phyloP scores from a whole-genome alignment of 805 yeast species.

The Suhomyces tanzawaensis region DNA sequence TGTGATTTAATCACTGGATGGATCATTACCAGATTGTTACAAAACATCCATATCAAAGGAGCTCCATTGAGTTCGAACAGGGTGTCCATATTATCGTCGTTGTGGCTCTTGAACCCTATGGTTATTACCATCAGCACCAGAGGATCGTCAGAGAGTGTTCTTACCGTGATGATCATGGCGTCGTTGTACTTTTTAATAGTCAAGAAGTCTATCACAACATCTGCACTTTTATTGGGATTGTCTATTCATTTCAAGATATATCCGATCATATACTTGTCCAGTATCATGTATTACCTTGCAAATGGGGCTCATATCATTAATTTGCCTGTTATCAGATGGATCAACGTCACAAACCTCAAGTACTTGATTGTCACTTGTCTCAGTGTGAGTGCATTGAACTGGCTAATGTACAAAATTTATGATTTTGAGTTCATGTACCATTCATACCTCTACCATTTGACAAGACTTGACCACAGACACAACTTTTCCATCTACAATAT shows the following conservation, averaged over 20 bases:
- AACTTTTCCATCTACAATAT: conserved; percentile 88
- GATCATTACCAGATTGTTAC: conserved; percentile 42
- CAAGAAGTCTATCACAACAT: conserved; percentile 22
- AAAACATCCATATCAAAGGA: conserved; percentile 14
- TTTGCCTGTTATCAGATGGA: conserved; percentile 31
- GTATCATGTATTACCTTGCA: conserved; percentile 50
- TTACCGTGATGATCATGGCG: conserved; percentile 72
- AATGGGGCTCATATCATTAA: conserved; percentile 18
- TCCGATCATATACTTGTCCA: conserved; percentile 84
- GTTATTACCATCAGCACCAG: conserved; percentile 89
- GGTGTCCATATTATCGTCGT: conserved; percentile 45
- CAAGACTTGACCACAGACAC: conserved; percentile 88
- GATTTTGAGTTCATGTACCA: conserved; percentile 75
- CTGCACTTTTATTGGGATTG: conserved; percentile 59
- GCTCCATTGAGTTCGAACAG: conserved; percentile 22
- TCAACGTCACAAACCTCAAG: conserved; percentile 36
- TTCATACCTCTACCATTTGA: conserved; percentile 79
- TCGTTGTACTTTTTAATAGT: conserved; percentile 48
- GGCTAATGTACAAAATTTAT: conserved; percentile 62
- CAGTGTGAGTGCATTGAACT: conserved; percentile 49
- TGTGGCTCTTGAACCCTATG: conserved; percentile 95
- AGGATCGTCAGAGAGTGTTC: conserved; percentile 88
- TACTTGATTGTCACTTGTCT: conserved; percentile 33
- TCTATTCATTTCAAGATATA: conserved; percentile 89
- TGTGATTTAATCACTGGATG: conserved; percentile 83